A percentile compares a stretch with the other conserved stretches of the same genome.
Conservation (phyloP, 257 asterid genomes). For the Nicotiana undulata region DNA sequence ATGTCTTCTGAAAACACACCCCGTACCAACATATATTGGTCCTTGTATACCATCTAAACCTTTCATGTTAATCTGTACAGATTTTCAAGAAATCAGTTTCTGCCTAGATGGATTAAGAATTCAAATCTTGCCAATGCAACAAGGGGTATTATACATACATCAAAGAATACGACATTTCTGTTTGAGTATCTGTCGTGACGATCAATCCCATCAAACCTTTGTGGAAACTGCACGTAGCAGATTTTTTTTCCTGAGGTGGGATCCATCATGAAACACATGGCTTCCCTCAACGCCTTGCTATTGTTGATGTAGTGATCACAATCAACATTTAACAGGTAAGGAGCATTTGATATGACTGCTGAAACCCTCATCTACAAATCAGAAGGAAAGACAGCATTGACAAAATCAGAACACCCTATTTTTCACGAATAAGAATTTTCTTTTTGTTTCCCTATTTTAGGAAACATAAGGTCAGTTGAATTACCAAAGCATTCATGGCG, state of each 20-base stretch:
- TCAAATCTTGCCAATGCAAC: not conserved
- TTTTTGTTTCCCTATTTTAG: not conserved
- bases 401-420: not conserved
- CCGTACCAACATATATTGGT: constrained; percentile 90
- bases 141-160: constrained; percentile 42
- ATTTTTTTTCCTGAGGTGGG: constrained; percentile 83
- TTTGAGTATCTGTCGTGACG: constrained; percentile 84
- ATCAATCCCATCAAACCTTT: constrained; percentile 92
- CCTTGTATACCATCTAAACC: constrained; percentile 97
- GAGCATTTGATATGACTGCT: constrained; percentile 89
- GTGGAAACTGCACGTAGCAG: constrained; percentile 92
- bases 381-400: not conserved
- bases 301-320: constrained; percentile 94
- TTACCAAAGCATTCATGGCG: constrained; percentile 91
- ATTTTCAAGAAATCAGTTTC: constrained; percentile 14
- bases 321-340: constrained; percentile 79
- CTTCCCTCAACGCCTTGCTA: constrained; percentile 86
- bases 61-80: constrained; percentile 82
- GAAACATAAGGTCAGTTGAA: not conserved
- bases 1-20: constrained; percentile 86
- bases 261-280: constrained; percentile 98
- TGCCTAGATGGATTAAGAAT: not conserved
- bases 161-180: constrained; percentile 81
- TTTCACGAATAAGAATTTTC: not conserved
- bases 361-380: constrained; percentile 72